Conservation (phyloP, 805 yeast genomes). For the Phaffomyces antillensis region DNA sequence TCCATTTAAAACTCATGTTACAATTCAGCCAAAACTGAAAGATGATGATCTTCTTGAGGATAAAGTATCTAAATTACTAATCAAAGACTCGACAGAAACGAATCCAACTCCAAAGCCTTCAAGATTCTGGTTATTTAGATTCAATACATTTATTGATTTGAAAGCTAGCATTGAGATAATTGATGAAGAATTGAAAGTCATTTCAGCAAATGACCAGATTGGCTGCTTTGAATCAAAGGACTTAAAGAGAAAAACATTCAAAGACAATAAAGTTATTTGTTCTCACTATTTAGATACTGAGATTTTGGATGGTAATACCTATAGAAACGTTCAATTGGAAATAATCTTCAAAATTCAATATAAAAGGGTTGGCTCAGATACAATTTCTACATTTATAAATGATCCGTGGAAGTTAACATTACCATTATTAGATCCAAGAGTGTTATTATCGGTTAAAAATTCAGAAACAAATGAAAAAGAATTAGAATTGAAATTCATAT, state of each 20-base stretch:
- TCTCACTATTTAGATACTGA: constrained; percentile 25
- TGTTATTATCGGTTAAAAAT: constrained; percentile 35
- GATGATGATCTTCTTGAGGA: constrained; percentile 7
- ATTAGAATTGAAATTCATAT: constrained; percentile 36
- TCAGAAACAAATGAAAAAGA: constrained; percentile 6
- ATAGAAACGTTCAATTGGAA: constrained; percentile 30
- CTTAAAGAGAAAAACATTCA: constrained; percentile 1
- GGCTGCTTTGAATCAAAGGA: constrained; percentile 24
- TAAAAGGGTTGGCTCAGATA: constrained; percentile 24
- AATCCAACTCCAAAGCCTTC: constrained; percentile 23
- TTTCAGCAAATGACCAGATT: constrained; percentile 28
- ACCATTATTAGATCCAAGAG: constrained; percentile 67
- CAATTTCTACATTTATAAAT: constrained; percentile 25
- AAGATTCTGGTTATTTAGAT: constrained; percentile 30
- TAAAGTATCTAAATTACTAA: too few relatives aligned
- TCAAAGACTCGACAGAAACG: neutral
- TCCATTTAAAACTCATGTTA: constrained; percentile 25
- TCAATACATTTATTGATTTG: constrained; percentile 20
- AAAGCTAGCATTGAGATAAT: constrained; percentile 27
- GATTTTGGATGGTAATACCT: constrained; percentile 31
- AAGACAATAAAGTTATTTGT: constrained; percentile 9
- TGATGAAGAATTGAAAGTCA: constrained; percentile 20
- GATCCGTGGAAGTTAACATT: constrained; percentile 45
- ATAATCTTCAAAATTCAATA: constrained; percentile 26
- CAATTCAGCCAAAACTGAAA: constrained; percentile 27